Evolutionary conservation across 1,139 yeast genomes (phyloP).

Genomic region (Magnusiomyces magnusii): DNA sequence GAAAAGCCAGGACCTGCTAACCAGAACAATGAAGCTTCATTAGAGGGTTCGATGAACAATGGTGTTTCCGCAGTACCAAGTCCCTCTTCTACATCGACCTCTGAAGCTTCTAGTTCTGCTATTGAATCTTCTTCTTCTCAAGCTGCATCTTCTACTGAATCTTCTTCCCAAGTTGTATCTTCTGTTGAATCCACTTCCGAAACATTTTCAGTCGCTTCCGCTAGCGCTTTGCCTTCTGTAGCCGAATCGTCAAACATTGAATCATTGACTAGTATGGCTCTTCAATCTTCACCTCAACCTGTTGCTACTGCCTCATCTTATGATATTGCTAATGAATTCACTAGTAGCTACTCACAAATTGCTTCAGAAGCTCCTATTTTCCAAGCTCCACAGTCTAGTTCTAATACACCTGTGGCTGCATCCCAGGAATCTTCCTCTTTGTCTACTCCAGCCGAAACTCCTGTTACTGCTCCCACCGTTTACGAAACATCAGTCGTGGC

Average conservation of each 20-base stretch:
- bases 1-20: constrained; percentile 6
- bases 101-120: neutral
- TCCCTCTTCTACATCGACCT: neutral
- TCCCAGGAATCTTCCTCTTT: neutral
- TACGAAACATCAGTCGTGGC: neutral
- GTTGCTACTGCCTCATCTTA: neutral
- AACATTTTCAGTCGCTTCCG: neutral
- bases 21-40: neutral
- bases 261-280: no score
- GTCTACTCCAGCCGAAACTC: neutral
- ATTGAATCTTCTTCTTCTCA: neutral
- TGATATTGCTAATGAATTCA: neutral
- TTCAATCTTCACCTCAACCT: neutral
- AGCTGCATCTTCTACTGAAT: neutral
- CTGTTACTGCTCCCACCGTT: neutral
- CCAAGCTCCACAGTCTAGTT: neutral
- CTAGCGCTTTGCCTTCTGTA: neutral
- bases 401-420: neutral
- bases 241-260: neutral
- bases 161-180: neutral
- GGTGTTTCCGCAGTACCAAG: neutral
- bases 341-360: no score
- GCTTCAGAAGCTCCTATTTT: no score
- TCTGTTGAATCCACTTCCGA: neutral
- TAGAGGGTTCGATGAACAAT: neutral